Base-by-base conservation (phyloP, 441 rosid genomes). In the California macrophylla region DNA sequence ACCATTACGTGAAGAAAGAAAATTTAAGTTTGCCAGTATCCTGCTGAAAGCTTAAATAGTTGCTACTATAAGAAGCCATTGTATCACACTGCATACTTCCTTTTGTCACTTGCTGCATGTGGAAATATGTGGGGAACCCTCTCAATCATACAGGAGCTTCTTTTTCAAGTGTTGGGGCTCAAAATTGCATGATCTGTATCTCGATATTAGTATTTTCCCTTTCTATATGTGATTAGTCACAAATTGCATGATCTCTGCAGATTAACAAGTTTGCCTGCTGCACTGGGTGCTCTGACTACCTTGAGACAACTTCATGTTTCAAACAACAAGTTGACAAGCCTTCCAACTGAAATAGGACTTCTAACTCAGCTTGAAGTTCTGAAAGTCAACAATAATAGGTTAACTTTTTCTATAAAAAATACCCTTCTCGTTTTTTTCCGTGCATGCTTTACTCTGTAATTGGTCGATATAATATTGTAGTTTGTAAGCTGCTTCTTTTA, bases 311-410 rank as follows among this genome's bases (percentile, higher is more conserved):
- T 91, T 68, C 65, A 85, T 75, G 77, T 91, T 28, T 69, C 97
- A 38, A 75, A 77, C 78, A 93, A 93, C 85, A 80, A 80, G 78
- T 75, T 91, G 82, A 84, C 82, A 70, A 66, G 82, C 80, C 82
- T 93, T 67, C 98, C 97, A 0, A 40, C 61, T 70, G 97, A 89
- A 81, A 75, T 91, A 54, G 86, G 93, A 66, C 76, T 79, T 77
- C 85, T 89, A 52, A 75, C 80, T 70, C 82, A 75, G 80, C 93
- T 93, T n/a, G 96, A 91, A 82, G 80, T 93, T 75, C 78, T 93
- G 66, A 88, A 82, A 76, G 89, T 81, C 71, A 82, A 84, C 73
- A 88, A 86, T 75, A 93, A 93, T 79, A 88, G 96, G 98, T 80
- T 83, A 45, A 54, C 4, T 30, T 56, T 70, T 1, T 29, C 60